Evolutionary conservation across 2,329 filamentous ascomycete genomes (phyloP).

Genomic region (Ophiostoma sp.): DNA sequence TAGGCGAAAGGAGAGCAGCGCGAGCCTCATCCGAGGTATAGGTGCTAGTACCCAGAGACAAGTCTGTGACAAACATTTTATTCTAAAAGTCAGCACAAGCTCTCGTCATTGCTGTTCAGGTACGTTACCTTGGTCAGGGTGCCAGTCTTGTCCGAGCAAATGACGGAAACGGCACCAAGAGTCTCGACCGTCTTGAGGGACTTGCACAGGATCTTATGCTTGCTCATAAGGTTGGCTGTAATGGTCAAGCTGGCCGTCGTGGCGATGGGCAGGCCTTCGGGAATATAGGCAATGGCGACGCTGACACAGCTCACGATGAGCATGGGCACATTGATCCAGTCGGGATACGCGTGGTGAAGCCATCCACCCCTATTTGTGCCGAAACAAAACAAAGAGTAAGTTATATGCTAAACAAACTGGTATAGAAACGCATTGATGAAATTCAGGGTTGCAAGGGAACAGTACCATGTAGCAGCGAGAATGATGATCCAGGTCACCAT

Average conservation of each 20-base stretch:
- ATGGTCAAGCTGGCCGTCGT: conserved; percentile 70
- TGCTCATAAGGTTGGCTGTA: conserved; percentile 68
- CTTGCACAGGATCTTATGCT: conserved; percentile 74
- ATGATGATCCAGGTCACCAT: conserved; percentile 62
- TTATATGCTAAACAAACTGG: not conserved
- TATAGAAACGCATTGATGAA: conserved; percentile 22
- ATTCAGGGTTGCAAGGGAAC: conserved; percentile 34
- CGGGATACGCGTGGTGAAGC: conserved; percentile 58
- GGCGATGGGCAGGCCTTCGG: conserved; percentile 67
- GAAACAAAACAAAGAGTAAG: conserved; percentile 31
- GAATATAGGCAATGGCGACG: conserved; percentile 70
- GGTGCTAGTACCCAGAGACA: conserved; percentile 53
- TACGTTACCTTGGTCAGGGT: conserved; percentile 48
- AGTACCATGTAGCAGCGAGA: conserved; percentile 58
- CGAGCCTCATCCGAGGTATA: conserved; percentile 49
- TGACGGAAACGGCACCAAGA: conserved; percentile 64
- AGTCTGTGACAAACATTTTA: conserved; percentile 68
- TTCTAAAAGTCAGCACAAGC: conserved; percentile 42
- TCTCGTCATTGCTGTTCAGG: not conserved
- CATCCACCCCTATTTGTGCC: conserved; percentile 49
- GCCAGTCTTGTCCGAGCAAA: conserved; percentile 74
- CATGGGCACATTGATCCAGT: conserved; percentile 67
- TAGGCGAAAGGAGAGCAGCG: conserved; percentile 37
- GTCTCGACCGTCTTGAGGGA: conserved; percentile 75
- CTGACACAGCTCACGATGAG: conserved; percentile 59